Evolutionary conservation across 78 protist genomes (phyloP).

Genomic region (Anaeramoeba ignava): DNA sequence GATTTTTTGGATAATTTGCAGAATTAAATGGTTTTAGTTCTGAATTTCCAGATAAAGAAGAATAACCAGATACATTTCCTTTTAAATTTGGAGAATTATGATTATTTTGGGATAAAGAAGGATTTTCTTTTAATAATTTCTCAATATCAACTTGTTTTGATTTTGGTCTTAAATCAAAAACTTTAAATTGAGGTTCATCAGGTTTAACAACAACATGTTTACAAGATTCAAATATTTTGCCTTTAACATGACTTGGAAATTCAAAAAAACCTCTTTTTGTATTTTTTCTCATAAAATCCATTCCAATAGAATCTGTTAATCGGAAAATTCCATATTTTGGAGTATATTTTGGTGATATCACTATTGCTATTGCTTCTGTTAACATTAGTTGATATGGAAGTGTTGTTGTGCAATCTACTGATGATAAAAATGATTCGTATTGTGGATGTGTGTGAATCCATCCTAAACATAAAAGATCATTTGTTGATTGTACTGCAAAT

Average conservation of each 20-base stretch:
- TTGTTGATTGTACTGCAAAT: neutral
- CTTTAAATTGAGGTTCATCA: neutral
- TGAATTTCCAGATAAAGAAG: too few relatives aligned
- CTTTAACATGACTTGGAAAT: neutral
- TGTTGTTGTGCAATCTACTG: neutral
- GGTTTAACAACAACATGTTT: neutral
- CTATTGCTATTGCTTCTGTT: neutral
- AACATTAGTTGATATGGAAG: neutral
- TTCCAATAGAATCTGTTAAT: neutral
- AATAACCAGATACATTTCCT: too few relatives aligned
- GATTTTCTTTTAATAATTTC: neutral
- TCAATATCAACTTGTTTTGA: neutral
- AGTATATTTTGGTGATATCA: neutral
- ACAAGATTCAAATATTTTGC: neutral
- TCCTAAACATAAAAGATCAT: neutral
- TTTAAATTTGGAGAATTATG: too few relatives aligned
- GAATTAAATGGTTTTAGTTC: too few relatives aligned
- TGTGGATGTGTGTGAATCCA: constrained; percentile 2
- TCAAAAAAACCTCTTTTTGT: neutral
- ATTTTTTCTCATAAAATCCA: neutral
- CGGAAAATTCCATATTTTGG: neutral
- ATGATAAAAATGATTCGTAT: neutral
- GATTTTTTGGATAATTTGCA: too few relatives aligned
- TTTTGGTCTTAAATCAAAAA: neutral
- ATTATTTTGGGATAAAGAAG: too few relatives aligned